These are phyloP conservation scores for Euphorbia tirucalli DNA, from an alignment of 345 rosid genomes.

Conservation along the genomic window DNA sequence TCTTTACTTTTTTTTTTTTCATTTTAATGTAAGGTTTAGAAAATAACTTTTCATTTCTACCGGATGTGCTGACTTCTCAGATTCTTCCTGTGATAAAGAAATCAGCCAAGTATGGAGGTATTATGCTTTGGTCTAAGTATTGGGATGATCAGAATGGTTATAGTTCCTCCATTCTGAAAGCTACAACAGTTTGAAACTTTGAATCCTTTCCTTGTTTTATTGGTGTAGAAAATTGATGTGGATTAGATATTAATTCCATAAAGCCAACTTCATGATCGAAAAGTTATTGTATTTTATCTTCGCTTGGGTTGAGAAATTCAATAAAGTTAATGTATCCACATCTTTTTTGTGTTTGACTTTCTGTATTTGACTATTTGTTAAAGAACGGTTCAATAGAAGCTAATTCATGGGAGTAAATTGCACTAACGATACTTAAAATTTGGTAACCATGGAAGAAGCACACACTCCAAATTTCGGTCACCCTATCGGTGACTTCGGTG, in stretches of 20 bases:
- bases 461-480: too few species aligned
- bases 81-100: conserved; percentile 31
- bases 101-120: conserved; percentile 35
- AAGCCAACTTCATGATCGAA: background rate
- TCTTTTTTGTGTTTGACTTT: background rate
- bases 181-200: conserved; percentile 16
- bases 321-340: background rate
- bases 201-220: too few species aligned
- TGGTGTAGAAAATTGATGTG: background rate
- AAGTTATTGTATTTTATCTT: background rate
- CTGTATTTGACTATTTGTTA: background rate
- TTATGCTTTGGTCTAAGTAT: conserved; percentile 39
- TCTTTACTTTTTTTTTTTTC: too few species aligned
- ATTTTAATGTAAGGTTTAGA: too few species aligned
- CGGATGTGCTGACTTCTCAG: conserved; percentile 19
- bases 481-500: too few species aligned
- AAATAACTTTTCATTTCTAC: background rate
- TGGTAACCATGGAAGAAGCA: too few species aligned
- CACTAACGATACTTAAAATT: too few species aligned
- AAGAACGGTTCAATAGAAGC: background rate
- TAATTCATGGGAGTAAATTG: too few species aligned
- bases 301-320: background rate
- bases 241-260: background rate
- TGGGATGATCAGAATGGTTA: conserved; percentile 31
- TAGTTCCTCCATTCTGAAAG: conserved; percentile 17